Percentiles rank a stretch among this genome's conserved stretches.
Conservation (phyloP, 148 eudicot genomes). For the Silene uniflora region DNA sequence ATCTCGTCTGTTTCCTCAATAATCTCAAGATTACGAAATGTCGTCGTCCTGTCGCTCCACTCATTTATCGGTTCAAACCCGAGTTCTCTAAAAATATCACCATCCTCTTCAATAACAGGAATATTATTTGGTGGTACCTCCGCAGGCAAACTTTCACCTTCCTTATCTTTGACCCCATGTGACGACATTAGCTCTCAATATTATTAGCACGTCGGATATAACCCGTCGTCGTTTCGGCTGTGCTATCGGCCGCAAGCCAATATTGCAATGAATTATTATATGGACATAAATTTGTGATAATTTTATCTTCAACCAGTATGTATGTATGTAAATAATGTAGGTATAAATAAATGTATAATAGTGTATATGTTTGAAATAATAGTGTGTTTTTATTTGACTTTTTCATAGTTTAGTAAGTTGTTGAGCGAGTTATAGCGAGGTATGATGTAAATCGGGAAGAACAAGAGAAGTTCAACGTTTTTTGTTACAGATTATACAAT, state of each 20-base stretch:
- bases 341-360: too few relatives aligned
- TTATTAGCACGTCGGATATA: too few relatives aligned
- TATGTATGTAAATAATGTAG: neutral
- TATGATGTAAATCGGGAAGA: too few relatives aligned
- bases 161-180: neutral
- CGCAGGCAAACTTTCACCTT: too few relatives aligned
- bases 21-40: constrained; percentile 14
- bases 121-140: neutral
- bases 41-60: neutral
- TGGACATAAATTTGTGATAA: neutral
- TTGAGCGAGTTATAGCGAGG: neutral
- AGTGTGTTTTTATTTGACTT: neutral
- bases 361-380: too few relatives aligned
- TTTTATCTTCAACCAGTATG: neutral
- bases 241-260: too few relatives aligned
- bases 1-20: constrained; percentile 9
- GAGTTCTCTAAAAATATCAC: constrained; percentile 2
- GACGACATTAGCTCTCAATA: neutral
- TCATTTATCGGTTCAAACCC: neutral
- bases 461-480: neutral
- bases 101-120: neutral
- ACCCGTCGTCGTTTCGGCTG: neutral
- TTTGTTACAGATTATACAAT: neutral
- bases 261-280: too few relatives aligned
- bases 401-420: neutral